phyloP scores from a whole-genome alignment of 345 rosid species.

The Arabidopsis suecica region DNA sequence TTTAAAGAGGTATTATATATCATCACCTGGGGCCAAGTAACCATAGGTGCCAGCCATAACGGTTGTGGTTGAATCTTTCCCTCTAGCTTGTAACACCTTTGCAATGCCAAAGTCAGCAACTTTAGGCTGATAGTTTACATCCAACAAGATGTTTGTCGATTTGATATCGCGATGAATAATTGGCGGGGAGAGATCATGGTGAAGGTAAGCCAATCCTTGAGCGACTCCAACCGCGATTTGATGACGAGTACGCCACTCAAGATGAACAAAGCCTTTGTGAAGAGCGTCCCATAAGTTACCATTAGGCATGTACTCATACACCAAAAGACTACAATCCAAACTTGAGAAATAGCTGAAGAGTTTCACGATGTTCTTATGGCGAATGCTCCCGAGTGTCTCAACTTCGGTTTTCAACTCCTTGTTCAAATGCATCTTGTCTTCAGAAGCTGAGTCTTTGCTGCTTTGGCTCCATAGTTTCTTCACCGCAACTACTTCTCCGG shows the following conservation, averaged over 20 bases:
- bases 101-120: constrained; percentile 97
- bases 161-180: constrained; percentile 95
- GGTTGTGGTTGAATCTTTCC: constrained; percentile 84
- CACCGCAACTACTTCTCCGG: constrained; percentile 82
- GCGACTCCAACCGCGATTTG: constrained; percentile 90
- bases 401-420: constrained; percentile 82
- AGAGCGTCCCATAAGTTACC: constrained; percentile 93
- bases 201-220: constrained; percentile 91
- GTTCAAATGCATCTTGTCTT: constrained; percentile 56
- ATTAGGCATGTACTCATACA: constrained; percentile 91
- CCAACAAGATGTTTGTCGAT: constrained; percentile 83
- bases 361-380: constrained; percentile 93
- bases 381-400: constrained; percentile 80
- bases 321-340: constrained; percentile 66
- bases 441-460: constrained; percentile 58
- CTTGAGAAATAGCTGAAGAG: constrained; percentile 81
- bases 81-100: constrained; percentile 86
- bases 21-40: constrained; percentile 88
- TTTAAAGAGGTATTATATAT: not conserved
- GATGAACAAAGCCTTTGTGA: constrained; percentile 62
- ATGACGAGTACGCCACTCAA: constrained; percentile 88
- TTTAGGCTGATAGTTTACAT: constrained; percentile 76
- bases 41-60: constrained; percentile 92
- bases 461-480: constrained; percentile 76
- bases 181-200: constrained; percentile 74